Evolutionary conservation across 768 basidiomycete genomes (phyloP), one percentile per base, ranked within the genome.

Genomic region (Termitomyces sp.): DNA sequence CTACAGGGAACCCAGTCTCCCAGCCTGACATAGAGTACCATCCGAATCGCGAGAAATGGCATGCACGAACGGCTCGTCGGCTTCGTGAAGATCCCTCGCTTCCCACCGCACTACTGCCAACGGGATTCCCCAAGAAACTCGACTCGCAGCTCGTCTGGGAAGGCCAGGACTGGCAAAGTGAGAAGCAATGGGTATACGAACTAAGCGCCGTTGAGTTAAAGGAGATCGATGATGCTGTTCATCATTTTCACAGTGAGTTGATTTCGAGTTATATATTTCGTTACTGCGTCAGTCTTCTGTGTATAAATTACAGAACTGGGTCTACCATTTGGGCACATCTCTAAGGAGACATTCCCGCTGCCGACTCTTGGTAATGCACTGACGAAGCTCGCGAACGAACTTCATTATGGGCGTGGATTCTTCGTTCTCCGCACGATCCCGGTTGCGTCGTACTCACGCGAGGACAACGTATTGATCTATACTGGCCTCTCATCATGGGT

Each of bases 101-200:
- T 8, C 67, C 60, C 6, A 59, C 50, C 3, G 63, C 65, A 3
- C 54, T 65, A 0, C 58, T 77, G 3, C 75, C 75, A 3, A 58
- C 59, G 17, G 73, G 76, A 0, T 77, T 74, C 55, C 76, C 76
- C 0, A 55, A 55, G 39, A 70, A 68, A 44, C 51, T 75, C 11
- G 61, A 70, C 7, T 73, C 72, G 1, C 70, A 73, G 0, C 64
- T 76, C 9, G 76, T 75, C 19, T 77, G 76, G 76, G 73, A 77
- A 63, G 74, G 76, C 3, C 72, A 70, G 23, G 75, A 77, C 54
- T 77, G 71, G 70, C 68, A 67, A 25, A 67, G 68, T 42, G 73
- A 75, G 52, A 68, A 68, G 34, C 67, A 75, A 57, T 77, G 75
- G 73, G 75, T 74, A 5, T 74, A 71, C 56, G 63, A 68, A 1